Evolutionary conservation across 2,329 filamentous ascomycete species (phyloP).

Genomic region (Aureobasidium sp.): DNA sequence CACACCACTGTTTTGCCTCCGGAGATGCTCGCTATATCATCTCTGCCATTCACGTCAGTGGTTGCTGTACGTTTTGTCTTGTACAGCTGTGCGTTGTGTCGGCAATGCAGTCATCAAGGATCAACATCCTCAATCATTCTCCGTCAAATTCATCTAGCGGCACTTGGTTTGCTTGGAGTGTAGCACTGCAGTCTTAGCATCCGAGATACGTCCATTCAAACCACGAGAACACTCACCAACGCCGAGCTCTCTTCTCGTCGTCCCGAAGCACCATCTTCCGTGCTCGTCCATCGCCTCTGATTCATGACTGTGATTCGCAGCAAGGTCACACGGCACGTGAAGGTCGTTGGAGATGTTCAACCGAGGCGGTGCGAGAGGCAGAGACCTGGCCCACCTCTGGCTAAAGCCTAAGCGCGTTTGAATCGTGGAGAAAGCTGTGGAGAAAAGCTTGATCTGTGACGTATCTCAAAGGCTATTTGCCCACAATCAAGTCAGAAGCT

Average conservation of each 20-base stretch:
- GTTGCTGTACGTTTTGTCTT: not conserved
- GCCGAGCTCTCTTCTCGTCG: not conserved
- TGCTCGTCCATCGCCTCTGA: not conserved
- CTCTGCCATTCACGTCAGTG: not conserved
- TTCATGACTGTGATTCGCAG: not conserved
- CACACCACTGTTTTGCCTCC: not conserved
- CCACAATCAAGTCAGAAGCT: not conserved
- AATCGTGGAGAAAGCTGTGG: slow-evolving; percentile 13
- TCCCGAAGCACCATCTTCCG: not conserved
- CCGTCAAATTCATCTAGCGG: not conserved
- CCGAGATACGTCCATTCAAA: not conserved
- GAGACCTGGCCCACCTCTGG: not conserved
- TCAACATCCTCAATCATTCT: not conserved
- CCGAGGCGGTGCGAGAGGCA: slow-evolving; percentile 1
- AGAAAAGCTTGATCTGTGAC: slow-evolving; percentile 13
- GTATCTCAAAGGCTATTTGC: not conserved
- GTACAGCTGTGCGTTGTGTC: not conserved
- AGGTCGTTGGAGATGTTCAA: not conserved
- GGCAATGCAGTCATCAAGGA: not conserved
- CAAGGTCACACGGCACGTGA: slow-evolving; percentile 10
- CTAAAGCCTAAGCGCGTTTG: slow-evolving; percentile 3
- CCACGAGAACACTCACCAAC: not conserved
- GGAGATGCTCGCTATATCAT: not conserved
- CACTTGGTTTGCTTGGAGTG: slow-evolving; percentile 5
- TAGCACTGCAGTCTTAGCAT: slow-evolving; percentile 5